Conservation (phyloP, 768 basidiomycete species). For the Pleurotus sapidus region DNA sequence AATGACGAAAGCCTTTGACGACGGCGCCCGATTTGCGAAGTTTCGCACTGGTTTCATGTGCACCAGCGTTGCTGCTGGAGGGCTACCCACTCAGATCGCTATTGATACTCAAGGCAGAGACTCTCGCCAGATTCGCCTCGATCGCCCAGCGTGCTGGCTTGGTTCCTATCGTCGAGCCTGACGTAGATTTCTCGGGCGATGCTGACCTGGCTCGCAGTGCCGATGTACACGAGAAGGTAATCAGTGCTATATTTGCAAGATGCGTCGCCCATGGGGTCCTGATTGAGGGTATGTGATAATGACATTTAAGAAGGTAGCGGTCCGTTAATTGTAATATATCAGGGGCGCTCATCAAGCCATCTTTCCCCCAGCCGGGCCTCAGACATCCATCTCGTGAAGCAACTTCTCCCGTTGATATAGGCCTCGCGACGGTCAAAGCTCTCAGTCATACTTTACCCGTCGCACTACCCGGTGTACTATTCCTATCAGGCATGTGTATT, state of each 20-base stretch:
- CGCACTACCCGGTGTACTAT: constrained; percentile 46
- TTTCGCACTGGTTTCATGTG: constrained; percentile 50
- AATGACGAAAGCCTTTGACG: constrained; percentile 38
- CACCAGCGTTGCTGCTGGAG: constrained; percentile 26
- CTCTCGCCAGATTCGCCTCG: constrained; percentile 43
- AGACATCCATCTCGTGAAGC: constrained; percentile 34
- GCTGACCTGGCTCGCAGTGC: constrained; percentile 41
- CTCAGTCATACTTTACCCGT: constrained; percentile 43
- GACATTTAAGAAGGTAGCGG: neutral
- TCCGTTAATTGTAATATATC: neutral
- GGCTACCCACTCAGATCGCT: constrained; percentile 35
- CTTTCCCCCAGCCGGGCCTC: constrained; percentile 47
- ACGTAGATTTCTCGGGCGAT: constrained; percentile 48
- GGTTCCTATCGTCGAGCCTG: constrained; percentile 53
- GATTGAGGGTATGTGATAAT: constrained; percentile 38
- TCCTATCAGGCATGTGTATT: constrained; percentile 39
- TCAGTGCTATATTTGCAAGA: constrained; percentile 41
- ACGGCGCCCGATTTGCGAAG: constrained; percentile 49
- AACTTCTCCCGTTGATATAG: constrained; percentile 38
- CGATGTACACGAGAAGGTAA: constrained; percentile 44
- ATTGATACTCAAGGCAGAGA: constrained; percentile 47
- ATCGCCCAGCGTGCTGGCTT: constrained; percentile 50
- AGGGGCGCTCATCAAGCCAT: constrained; percentile 52
- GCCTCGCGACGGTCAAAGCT: constrained; percentile 41
- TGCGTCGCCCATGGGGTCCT: constrained; percentile 45